Percentiles rank a stretch among this genome's conserved stretches.
Conservation (phyloP, 1,284 basidiomycete genomes). For the Moesziomyces aphidis region DNA sequence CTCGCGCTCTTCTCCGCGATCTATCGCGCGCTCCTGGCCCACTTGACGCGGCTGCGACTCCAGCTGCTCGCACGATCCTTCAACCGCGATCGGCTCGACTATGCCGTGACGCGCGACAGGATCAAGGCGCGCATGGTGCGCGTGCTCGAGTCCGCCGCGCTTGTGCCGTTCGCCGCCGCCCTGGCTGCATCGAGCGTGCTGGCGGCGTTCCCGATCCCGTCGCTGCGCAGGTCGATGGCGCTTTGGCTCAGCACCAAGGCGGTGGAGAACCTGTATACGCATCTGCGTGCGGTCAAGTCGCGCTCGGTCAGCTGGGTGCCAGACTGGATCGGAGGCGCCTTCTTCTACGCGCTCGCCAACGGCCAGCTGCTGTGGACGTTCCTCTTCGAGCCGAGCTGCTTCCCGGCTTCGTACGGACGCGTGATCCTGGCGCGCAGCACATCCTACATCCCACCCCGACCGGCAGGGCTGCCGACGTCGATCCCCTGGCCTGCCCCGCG, state of each 20-base stretch:
- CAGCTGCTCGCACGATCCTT: conserved; percentile 19
- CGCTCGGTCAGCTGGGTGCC: conserved; percentile 50
- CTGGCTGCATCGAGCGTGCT: conserved; percentile 28
- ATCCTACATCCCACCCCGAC: conserved; percentile 55
- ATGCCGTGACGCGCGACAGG: conserved; percentile 29
- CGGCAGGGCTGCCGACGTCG: conserved; percentile 43
- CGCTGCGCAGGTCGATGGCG: conserved; percentile 34
- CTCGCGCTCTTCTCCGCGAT: conserved; percentile 50
- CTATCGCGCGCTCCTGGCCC: conserved; percentile 43
- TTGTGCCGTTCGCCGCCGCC: conserved; percentile 42
- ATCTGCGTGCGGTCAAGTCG: conserved; percentile 26
- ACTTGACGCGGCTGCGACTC: conserved; percentile 31
- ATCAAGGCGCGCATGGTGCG: conserved; percentile 30
- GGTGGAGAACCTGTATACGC: conserved; percentile 34
- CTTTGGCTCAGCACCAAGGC: conserved; percentile 49
- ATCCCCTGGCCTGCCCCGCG: conserved; percentile 55
- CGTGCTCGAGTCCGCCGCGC: conserved; percentile 30
- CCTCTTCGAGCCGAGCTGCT: conserved; percentile 55
- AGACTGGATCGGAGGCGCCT: conserved; percentile 47
- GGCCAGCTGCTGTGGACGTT: conserved; percentile 60
- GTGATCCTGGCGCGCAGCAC: conserved; percentile 53
- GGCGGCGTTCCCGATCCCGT: conserved; percentile 29
- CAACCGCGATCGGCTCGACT: conserved; percentile 14
- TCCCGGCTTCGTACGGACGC: conserved; percentile 47
- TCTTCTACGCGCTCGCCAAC: conserved; percentile 60